A percentile compares a stretch with the other conserved stretches of the same genome.
Conservation (phyloP, 257 asterid genomes). For the Solanum dulcamara region DNA sequence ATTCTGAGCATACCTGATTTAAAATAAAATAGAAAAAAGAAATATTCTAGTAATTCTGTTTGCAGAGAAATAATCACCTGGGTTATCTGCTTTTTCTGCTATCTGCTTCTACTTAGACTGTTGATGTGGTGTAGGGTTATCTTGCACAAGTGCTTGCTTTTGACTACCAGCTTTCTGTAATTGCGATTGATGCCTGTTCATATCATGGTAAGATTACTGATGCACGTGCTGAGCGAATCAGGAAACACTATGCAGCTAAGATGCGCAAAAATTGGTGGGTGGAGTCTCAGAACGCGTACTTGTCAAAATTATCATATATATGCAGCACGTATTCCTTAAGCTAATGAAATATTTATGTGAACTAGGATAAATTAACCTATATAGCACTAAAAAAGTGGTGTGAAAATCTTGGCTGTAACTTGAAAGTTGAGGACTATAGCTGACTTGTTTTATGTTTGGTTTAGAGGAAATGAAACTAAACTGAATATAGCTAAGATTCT, state of each 20-base stretch:
- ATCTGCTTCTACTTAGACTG: background rate
- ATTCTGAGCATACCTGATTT: background rate
- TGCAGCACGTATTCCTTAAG: background rate
- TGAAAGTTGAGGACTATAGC: background rate
- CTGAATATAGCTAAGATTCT: background rate
- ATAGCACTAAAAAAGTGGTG: background rate
- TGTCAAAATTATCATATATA: background rate
- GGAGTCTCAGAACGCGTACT: background rate
- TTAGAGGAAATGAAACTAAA: background rate
- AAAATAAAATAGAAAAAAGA: background rate
- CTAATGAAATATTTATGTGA: background rate
- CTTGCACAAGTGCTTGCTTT: constrained; percentile 93
- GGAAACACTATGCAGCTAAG: constrained; percentile 66
- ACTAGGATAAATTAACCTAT: background rate
- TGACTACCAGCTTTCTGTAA: constrained; percentile 61
- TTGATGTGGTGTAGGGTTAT: constrained; percentile 44
- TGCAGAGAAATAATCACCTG: background rate
- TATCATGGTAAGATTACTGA: constrained; percentile 74
- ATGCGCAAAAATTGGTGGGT: constrained; percentile 43
- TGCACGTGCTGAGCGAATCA: constrained; percentile 73
- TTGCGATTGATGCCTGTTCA: constrained; percentile 86
- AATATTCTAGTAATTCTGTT: background rate
- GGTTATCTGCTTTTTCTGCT: background rate
- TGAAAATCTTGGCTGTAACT: background rate
- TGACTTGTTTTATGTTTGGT: background rate